Conservation (phyloP, 1,139 yeast genomes). For the Yamadazyma membranifaciens region DNA sequence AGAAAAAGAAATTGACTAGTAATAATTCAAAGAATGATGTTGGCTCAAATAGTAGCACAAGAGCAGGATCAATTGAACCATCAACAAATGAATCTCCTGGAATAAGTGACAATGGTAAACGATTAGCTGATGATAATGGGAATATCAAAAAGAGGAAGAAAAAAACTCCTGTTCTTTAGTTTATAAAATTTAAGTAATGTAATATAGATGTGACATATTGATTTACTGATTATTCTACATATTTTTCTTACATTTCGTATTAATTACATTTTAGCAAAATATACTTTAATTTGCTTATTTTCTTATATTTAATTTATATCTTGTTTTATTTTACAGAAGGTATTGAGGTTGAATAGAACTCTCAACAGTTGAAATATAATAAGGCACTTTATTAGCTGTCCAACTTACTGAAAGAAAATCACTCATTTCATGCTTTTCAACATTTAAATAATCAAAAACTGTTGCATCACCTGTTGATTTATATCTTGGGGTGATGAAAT, state of each 20-base stretch:
- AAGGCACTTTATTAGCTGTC: conserved; percentile 85
- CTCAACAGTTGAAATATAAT: conserved; percentile 73
- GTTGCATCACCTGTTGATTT: conserved; percentile 57
- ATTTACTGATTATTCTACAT: neutral
- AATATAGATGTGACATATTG: neutral
- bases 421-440: conserved; percentile 63
- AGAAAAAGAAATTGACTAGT: conserved; percentile 26
- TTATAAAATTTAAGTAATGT: conserved; percentile 2
- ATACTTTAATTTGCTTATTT: conserved; percentile 3
- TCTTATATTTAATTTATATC: neutral
- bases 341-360: conserved; percentile 32
- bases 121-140: conserved; percentile 7
- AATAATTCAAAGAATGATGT: conserved; percentile 16
- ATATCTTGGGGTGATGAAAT: conserved; percentile 62
- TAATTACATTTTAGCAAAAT: neutral
- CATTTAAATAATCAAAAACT: conserved; percentile 59
- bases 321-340: conserved; percentile 10
- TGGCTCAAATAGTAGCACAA: conserved; percentile 27
- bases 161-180: conserved; percentile 1
- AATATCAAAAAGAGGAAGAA: conserved; percentile 5
- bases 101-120: conserved; percentile 6
- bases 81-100: conserved; percentile 8
- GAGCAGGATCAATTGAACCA: conserved; percentile 38
- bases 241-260: neutral
- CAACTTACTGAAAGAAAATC: conserved; percentile 76